Evolutionary conservation across 441 rosid species (phyloP), one percentile per base, ranked within the genome.

Genomic region (Syzygium malaccense): DNA sequence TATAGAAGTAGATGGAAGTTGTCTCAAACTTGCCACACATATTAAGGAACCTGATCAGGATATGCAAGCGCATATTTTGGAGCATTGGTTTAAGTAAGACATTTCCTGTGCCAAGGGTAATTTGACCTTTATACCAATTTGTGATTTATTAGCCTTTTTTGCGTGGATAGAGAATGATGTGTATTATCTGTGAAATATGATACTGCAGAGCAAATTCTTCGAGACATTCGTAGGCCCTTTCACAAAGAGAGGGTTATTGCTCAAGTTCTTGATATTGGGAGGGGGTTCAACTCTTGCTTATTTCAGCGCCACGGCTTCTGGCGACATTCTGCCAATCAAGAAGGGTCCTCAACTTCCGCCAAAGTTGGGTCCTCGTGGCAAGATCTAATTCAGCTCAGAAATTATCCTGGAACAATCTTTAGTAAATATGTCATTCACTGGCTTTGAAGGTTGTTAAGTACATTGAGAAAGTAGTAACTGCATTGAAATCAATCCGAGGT

Each of bases 151-250:
- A 64, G 75, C 41, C 41, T 30, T 33, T 33, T 30, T 48, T 30
- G n/a, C 54, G 6, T 75, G 64, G 7, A 58, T 75, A 49, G 37
- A 49, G 33, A 45, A 55, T 78, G 64, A 53, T 89, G 87, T 53
- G 68, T 37, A 58, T 25, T 28, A 30, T 86, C 66, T 20, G 26
- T 58, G 37, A 10, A 56, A 78, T 90, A 89, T 54, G 68, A 26
- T 85, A 71, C 71, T 91, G 93, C 95, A 98, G 99, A 97, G 99
- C 97, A 98, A 97, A 94, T 98, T 97, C 95, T 97, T 97, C 88
- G 99, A 97, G 97, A 97, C 98, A 89, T 94, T 95, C 91, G 98
- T 95, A 18, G 97, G 96, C 87, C 99, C 99, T 91, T 97, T 98
- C 93, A 95, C 99, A 88, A 97, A 97, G 95, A 96, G 99, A 93